phyloP scores from a whole-genome alignment of 352 stramenopile genomes.

The Phytophthora multivora region DNA sequence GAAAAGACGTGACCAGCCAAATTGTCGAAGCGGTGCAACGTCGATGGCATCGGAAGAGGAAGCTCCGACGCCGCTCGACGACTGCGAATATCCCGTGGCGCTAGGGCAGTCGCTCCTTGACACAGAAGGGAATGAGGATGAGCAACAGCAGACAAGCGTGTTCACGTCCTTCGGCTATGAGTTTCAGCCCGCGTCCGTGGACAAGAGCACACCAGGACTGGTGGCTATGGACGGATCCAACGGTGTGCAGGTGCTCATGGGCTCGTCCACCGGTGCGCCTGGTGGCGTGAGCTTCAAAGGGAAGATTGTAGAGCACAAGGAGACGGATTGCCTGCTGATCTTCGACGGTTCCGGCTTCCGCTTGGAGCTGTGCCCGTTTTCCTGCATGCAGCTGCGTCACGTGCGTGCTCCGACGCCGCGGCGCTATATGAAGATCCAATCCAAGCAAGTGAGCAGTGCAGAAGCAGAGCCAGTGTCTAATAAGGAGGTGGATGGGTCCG shows the following conservation, averaged over 20 bases:
- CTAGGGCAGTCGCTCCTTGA: constrained; percentile 51
- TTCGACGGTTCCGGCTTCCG: constrained; percentile 75
- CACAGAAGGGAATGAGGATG: constrained; percentile 2
- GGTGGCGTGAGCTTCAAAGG: constrained; percentile 82
- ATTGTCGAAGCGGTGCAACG: constrained; percentile 6
- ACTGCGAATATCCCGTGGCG: constrained; percentile 58
- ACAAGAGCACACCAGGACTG: constrained; percentile 65
- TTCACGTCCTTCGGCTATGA: constrained; percentile 80
- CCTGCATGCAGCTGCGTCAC: constrained; percentile 77
- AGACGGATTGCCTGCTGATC: constrained; percentile 82
- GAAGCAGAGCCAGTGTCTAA: not conserved
- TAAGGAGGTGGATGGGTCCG: not conserved
- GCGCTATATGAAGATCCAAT: constrained; percentile 17
- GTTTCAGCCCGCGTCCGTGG: constrained; percentile 82
- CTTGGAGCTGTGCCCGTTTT: constrained; percentile 71
- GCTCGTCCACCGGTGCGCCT: constrained; percentile 49
- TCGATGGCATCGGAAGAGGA: constrained; percentile 19
- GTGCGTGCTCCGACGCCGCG: constrained; percentile 49
- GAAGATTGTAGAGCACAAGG: constrained; percentile 78
- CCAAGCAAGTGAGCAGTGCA: constrained; percentile 3
- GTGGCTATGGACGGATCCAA: constrained; percentile 68
- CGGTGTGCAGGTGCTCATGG: constrained; percentile 69
- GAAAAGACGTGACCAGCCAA: constrained; percentile 20
- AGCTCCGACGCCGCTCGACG: constrained; percentile 36
- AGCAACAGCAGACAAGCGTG: constrained; percentile 35